Evolutionary conservation across 1,284 basidiomycete species (phyloP), one percentile per base, ranked within the genome.

Genomic region (Termitomyces sp.): DNA sequence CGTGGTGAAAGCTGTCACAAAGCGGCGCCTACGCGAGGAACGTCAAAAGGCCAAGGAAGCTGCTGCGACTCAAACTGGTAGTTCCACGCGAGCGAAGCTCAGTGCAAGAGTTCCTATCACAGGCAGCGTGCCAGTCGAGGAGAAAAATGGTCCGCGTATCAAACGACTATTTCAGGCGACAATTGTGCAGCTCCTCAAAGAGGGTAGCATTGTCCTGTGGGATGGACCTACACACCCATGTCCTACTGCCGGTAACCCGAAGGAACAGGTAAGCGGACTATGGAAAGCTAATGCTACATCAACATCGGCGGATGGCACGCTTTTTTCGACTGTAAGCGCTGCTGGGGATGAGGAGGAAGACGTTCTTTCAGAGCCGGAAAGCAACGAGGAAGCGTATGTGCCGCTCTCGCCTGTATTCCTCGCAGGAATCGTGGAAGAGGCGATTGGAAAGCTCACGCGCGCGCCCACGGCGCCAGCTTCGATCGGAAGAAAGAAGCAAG

Each of bases 201-300:
- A 88, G 52, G 87, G 87, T 9, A 79, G 76, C 56, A 80, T 88
- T 50, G 71, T 87, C 0, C 63, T 86, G 2, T 86, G 83, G 81
- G 79, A 84, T 52, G 83, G 83, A 0, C 77, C 79, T 3, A 67
- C 71, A 5, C 69, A 72, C 30, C 60, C 62, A 10, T 65, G 57
- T 55, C 49, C 60, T 14, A 52, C 56, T 11, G 49, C 51, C 10
- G 26, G 46, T 10, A 31, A 37, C 6, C 16, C 41, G n/a, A 40
- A 51, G 26, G 54, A 38, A 9, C 60, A 64, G 48, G 58, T 59
- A 30, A 69, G 63, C 43, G 58, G 56, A 2, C 60, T 79, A 14
- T 83, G 81, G 79, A 78, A 72, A 50, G 58, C 65, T 3, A 66
- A 67, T 37, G 60, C 65, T 35, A 67, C 64, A 24, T 59, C 64